Base-by-base conservation (phyloP, 192 early-diverging fungal species). In the Umbelopsis ramanniana region DNA sequence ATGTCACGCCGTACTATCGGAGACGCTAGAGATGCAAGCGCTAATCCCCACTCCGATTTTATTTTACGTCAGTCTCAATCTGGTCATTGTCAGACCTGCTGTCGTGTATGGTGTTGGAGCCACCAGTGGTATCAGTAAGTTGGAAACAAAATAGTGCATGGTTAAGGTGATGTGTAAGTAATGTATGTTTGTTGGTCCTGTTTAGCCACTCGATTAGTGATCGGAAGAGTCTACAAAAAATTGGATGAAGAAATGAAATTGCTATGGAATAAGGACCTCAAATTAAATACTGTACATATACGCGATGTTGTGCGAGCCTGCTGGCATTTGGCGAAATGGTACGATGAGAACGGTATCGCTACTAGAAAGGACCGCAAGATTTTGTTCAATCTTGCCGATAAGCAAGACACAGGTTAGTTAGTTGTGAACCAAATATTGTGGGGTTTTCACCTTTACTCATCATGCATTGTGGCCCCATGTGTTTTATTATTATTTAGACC, bases 241-340 rank as follows among this genome's bases (percentile, higher is more conserved):
- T 72, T 90, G 26, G 84, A 89, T 43, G 92, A 96, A 77, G 89
- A 92, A 72, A 98, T 98, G 97, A 93, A 93, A 37, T 87, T 96
- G 47, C 81, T 98, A 50, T 98, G 97, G 97, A 94, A 91, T 37
- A 93, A 93, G 71, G 93, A 93, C 68, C 76, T 98, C 46, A 93
- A 93, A 67, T 87, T 98, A 75, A 96, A 94, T 82, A 98, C 97
- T 1, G 96, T 98, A 11, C 97, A 98, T 79, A 95, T 98, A 0
- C 37, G 69, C 21, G 97, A 98, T 76, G 96, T 97, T 3, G 78
- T 81, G 2, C 69, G 81, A 14, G 92, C 92, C 4, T 80, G 85
- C n/a, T 82, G 90, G 76, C 81, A 85, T 38, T 54, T 85, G 17
- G 86, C 88, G 35, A 74, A 72, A 63, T 89, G 86, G 86, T 85